These are phyloP conservation scores for Angomonas desouzai DNA, from an alignment of 208 protist species.

Conservation along the genomic window DNA sequence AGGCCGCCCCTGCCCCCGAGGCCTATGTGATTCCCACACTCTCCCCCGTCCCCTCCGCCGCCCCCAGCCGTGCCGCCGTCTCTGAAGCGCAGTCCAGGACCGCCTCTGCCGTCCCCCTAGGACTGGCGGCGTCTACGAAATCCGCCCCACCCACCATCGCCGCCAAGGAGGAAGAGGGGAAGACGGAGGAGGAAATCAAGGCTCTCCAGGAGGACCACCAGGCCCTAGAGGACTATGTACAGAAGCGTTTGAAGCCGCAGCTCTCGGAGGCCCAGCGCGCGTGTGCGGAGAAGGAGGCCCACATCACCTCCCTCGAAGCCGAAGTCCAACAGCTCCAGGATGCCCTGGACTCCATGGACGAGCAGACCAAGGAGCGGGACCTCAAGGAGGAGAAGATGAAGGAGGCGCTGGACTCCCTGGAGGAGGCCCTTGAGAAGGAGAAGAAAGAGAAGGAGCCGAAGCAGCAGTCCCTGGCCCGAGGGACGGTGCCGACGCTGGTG, in stretches of 20 bases:
- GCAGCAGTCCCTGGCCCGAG: not conserved
- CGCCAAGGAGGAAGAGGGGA: slow-evolving; percentile 4
- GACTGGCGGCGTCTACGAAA: not conserved
- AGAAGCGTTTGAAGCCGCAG: slow-evolving; percentile 18
- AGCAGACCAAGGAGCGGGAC: slow-evolving; percentile 8
- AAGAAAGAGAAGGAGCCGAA: slow-evolving; percentile 13
- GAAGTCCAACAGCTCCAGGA: slow-evolving; percentile 23
- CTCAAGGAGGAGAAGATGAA: slow-evolving; percentile 40
- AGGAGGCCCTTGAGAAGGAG: slow-evolving; percentile 23
- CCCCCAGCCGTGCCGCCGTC: not conserved
- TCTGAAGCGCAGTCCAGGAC: not conserved
- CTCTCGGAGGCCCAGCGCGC: not conserved
- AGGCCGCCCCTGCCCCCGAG: slow-evolving; percentile 11
- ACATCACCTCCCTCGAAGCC: slow-evolving; percentile 18
- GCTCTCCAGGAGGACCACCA: slow-evolving; percentile 27
- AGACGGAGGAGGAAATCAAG: slow-evolving; percentile 3
- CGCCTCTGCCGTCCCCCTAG: not conserved
- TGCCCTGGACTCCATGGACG: slow-evolving; percentile 21
- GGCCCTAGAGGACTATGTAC: slow-evolving; percentile 14
- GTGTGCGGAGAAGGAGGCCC: slow-evolving; percentile 25
- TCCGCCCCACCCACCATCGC: not conserved
- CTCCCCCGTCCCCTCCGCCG: not conserved
- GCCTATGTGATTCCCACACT: slow-evolving; percentile 9
- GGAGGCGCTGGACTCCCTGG: slow-evolving; percentile 34
- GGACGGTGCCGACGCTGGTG: not conserved